phyloP scores from a whole-genome alignment of 805 yeast genomes.

The Wickerhamiella alocasiicola region DNA sequence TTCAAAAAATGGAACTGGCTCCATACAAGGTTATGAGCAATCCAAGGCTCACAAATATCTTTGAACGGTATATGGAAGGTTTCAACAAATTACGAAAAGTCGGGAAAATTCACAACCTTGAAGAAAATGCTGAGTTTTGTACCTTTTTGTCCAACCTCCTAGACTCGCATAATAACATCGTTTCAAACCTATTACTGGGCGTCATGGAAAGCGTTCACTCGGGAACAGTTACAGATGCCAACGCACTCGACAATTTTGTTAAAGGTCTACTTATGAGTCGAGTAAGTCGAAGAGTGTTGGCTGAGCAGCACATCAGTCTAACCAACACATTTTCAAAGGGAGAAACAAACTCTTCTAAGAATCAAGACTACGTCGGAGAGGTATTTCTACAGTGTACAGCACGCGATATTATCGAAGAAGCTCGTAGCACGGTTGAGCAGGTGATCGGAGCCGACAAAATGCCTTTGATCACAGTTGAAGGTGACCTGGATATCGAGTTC shows the following conservation, averaged over 20 bases:
- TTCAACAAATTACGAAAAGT: slow-evolving; percentile 74
- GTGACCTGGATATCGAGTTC: slow-evolving; percentile 51
- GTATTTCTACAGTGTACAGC: slow-evolving; percentile 74
- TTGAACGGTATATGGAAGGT: slow-evolving; percentile 77
- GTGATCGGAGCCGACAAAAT: slow-evolving; percentile 29
- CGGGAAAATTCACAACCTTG: slow-evolving; percentile 51
- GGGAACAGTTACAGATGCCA: slow-evolving; percentile 45
- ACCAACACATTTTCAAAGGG: slow-evolving; percentile 47
- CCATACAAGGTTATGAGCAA: slow-evolving; percentile 80
- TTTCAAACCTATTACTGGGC: slow-evolving; percentile 89
- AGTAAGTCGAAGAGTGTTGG: slow-evolving; percentile 77
- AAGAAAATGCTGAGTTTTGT: slow-evolving; percentile 68
- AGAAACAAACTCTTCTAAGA: slow-evolving; percentile 32
- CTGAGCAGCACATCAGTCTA: slow-evolving; percentile 80
- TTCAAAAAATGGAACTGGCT: slow-evolving; percentile 63
- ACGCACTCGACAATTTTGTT: slow-evolving; percentile 58
- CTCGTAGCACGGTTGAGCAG: slow-evolving; percentile 40
- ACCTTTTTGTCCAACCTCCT: slow-evolving; percentile 47
- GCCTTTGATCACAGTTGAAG: slow-evolving; percentile 69
- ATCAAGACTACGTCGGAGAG: slow-evolving; percentile 43
- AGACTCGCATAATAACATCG: slow-evolving; percentile 61
- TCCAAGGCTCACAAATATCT: slow-evolving; percentile 74
- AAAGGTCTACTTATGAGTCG: slow-evolving; percentile 71
- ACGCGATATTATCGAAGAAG: slow-evolving; percentile 41
- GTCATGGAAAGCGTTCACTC: slow-evolving; percentile 47